Evolutionary conservation across 2,329 filamentous ascomycete genomes (phyloP).

Genomic region (Penicillium sp.): DNA sequence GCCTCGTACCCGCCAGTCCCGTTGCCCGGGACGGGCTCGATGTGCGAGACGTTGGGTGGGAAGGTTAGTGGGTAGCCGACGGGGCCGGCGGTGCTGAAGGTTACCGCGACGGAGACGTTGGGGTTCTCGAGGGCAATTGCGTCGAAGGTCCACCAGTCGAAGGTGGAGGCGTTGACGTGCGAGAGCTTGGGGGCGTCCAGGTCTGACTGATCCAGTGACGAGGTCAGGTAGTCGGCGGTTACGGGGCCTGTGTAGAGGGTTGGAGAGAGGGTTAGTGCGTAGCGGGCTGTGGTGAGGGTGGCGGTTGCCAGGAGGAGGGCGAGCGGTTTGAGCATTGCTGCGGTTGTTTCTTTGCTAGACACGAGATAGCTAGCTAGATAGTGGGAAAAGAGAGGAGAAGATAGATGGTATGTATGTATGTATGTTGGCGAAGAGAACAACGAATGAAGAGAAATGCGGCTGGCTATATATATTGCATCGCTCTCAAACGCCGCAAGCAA

Average conservation of each 20-base stretch:
- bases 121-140: conserved; percentile 35
- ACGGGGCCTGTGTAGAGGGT: background rate
- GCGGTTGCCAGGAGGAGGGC: background rate
- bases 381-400: background rate
- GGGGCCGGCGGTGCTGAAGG: conserved; percentile 37
- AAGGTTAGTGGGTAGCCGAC: conserved; percentile 44
- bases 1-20: background rate
- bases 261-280: conserved; percentile 13
- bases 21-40: background rate
- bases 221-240: conserved; percentile 11
- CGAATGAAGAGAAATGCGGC: background rate
- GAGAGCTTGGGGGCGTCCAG: conserved; percentile 35
- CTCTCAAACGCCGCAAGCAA: too few relatives aligned
- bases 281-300: conserved; percentile 5
- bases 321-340: background rate
- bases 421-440: background rate
- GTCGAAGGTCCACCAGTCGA: conserved; percentile 51
- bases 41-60: conserved; percentile 14
- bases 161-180: conserved; percentile 35
- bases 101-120: conserved; percentile 34
- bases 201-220: conserved; percentile 9
- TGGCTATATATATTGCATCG: background rate
- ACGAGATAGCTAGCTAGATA: background rate
- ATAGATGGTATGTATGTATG: background rate
- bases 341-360: background rate